Evolutionary conservation across 768 basidiomycete species (phyloP), one percentile per base, ranked within the genome.

Genomic region (Dacryopinax spathularia): DNA sequence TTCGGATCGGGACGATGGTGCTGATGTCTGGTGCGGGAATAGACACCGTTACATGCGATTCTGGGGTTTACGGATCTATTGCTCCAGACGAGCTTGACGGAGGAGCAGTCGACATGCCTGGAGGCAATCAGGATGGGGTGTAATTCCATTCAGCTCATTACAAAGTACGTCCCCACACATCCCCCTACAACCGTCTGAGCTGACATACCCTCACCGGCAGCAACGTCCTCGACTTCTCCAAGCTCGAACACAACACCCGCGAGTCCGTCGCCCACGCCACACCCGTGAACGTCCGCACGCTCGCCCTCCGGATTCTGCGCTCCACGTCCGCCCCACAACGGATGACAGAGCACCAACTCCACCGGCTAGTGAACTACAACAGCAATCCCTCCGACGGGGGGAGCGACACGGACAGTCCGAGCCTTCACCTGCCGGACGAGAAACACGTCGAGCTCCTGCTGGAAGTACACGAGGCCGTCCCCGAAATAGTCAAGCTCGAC

Each of bases 381-480:
- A 13, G n/a, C n/a, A n/a, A n/a, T n/a, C n/a, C n/a, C n/a, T n/a
- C n/a, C n/a, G n/a, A n/a, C n/a, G n/a, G 9, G 43, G 13, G 9
- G 43, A 12, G 25, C 13, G 43, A 44, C 43, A 7, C 13, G 13
- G 43, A 44, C 13, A 15, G 13, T 13, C 43, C 43, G 13, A 15
- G 13, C 10, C 43, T 44, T 9, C 43, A 44, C 43, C n/a, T 44
- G 12, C 43, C 43, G 43, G 43, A 9, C 43, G 43, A 44, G 43
- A 44, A 44, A 20, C 43, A 44, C 43, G 43, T 44, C 43, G 43
- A 44, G 43, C 43, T 44, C 43, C 43, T 44, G 43, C 43, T 44
- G 9, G 43, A 44, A 20, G 43, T 44, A 22, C 43, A 44, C 43
- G 43, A 44, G 43, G 43, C 43, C n/a, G 43, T 44, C 43, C 43